Evolutionary conservation across 176 grass and related monocot species (phyloP).

Genomic region (Rhipidocladum racemiflorum): DNA sequence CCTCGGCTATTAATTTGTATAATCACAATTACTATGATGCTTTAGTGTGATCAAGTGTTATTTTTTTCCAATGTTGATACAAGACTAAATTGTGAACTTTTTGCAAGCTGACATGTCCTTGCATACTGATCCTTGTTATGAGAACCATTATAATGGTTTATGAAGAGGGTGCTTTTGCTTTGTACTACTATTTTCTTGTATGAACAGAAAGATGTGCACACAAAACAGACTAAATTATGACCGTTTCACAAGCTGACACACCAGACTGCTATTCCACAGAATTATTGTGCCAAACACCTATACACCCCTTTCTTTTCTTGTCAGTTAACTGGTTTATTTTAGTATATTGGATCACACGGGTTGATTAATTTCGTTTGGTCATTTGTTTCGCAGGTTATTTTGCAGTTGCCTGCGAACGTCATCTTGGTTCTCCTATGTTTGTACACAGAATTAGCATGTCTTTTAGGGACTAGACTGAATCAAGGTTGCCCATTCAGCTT

Average conservation of each 20-base stretch:
- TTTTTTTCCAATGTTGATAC: neutral
- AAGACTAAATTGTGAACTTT: neutral
- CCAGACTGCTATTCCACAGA: neutral
- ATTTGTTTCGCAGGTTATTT: slow-evolving; percentile 15
- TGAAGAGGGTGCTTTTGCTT: neutral
- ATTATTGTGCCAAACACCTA: neutral
- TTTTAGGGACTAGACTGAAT: neutral
- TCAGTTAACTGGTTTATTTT: neutral
- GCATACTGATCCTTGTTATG: neutral
- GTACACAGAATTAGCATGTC: neutral
- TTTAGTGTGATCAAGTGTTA: neutral
- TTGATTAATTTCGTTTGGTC: neutral
- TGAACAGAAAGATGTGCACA: neutral
- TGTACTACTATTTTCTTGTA: neutral
- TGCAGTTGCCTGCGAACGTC: neutral
- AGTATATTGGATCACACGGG: neutral
- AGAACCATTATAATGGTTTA: neutral
- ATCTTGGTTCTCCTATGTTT: slow-evolving; percentile 18
- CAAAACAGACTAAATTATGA: neutral
- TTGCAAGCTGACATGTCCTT: slow-evolving; percentile 3
- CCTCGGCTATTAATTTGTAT: neutral
- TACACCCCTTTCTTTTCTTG: neutral
- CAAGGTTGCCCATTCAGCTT: slow-evolving; percentile 15
- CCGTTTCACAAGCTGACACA: neutral
- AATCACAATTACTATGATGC: neutral